phyloP scores from a whole-genome alignment of 805 yeast genomes.

The Sugiyamaella chiloensis region DNA sequence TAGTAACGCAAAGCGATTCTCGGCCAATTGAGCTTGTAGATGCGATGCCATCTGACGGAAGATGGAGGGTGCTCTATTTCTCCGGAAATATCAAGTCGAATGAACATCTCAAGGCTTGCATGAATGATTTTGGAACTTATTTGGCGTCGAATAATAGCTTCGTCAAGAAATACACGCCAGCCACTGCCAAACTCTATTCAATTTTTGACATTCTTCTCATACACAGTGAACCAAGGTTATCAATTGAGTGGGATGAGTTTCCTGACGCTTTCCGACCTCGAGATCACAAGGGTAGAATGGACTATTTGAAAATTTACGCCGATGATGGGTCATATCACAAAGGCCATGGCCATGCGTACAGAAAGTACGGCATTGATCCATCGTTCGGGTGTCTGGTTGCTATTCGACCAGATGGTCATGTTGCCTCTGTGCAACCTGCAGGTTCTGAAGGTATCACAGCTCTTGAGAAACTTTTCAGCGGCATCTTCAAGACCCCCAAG shows the following conservation, averaged over 20 bases:
- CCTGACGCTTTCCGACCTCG: conserved; percentile 30
- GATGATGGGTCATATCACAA: conserved; percentile 32
- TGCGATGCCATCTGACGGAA: conserved; percentile 31
- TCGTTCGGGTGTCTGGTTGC: conserved; percentile 30
- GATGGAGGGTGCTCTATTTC: conserved; percentile 34
- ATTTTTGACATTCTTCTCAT: conserved; percentile 32
- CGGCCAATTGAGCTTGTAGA: conserved; percentile 29
- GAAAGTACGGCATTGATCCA: conserved; percentile 31
- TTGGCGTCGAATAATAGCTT: conserved; percentile 17
- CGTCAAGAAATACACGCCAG: conserved; percentile 30
- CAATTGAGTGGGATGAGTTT: conserved; percentile 30
- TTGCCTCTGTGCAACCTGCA: conserved; percentile 27
- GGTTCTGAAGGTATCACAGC: conserved; percentile 23
- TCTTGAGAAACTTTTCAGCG: conserved; percentile 25
- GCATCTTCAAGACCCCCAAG: conserved; percentile 14
- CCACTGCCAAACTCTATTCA: conserved; percentile 28
- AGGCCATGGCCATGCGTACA: conserved; percentile 31
- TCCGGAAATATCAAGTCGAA: conserved; percentile 27
- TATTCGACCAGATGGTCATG: conserved; percentile 37
- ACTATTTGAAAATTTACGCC: conserved; percentile 33
- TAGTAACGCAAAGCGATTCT: conserved; percentile 31
- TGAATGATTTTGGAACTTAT: conserved; percentile 28
- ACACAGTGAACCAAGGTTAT: conserved; percentile 25
- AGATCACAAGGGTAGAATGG: conserved; percentile 26
- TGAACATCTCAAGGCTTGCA: not conserved